Evolutionary conservation across 1,139 yeast genomes (phyloP).

Genomic region (Debaryomyces sp.): DNA sequence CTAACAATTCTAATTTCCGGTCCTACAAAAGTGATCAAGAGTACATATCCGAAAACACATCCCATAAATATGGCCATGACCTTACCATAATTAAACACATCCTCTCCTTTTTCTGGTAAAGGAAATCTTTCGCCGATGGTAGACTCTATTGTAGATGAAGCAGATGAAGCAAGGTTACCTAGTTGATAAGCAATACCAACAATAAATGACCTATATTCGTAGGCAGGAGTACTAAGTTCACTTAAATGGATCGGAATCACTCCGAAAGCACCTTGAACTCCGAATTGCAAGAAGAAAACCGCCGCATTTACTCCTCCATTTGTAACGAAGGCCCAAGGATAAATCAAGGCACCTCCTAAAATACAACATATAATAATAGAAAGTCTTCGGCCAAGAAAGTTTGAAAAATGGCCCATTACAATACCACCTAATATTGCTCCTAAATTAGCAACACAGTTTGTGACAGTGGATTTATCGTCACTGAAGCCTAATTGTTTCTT

Average conservation of each 20-base stretch:
- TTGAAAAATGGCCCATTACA: slow-evolving; percentile 60
- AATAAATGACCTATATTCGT: slow-evolving; percentile 63
- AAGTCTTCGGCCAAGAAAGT: slow-evolving; percentile 62
- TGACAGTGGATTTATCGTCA: slow-evolving; percentile 58
- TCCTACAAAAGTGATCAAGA: slow-evolving; percentile 64
- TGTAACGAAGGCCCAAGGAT: slow-evolving; percentile 63
- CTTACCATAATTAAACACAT: slow-evolving; percentile 52
- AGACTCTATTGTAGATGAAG: slow-evolving; percentile 72
- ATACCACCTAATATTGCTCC: slow-evolving; percentile 74
- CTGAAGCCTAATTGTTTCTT: slow-evolving; percentile 55
- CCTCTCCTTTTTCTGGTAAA: slow-evolving; percentile 12
- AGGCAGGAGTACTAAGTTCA: slow-evolving; percentile 65
- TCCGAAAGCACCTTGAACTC: slow-evolving; percentile 82
- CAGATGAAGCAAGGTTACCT: slow-evolving; percentile 74
- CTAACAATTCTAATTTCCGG: slow-evolving; percentile 60
- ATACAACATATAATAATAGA: slow-evolving; percentile 51
- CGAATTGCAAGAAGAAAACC: slow-evolving; percentile 68
- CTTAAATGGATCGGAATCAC: slow-evolving; percentile 68
- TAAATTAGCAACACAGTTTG: slow-evolving; percentile 68
- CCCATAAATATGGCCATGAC: slow-evolving; percentile 87
- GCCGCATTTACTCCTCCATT: slow-evolving; percentile 59
- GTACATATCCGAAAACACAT: slow-evolving; percentile 66
- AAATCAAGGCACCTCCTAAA: slow-evolving; percentile 58
- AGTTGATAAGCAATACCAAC: slow-evolving; percentile 71
- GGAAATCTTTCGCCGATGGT: slow-evolving; percentile 67